Evolutionary conservation across 805 yeast genomes (phyloP).

Genomic region (Aciculoconidium aculeatum): DNA sequence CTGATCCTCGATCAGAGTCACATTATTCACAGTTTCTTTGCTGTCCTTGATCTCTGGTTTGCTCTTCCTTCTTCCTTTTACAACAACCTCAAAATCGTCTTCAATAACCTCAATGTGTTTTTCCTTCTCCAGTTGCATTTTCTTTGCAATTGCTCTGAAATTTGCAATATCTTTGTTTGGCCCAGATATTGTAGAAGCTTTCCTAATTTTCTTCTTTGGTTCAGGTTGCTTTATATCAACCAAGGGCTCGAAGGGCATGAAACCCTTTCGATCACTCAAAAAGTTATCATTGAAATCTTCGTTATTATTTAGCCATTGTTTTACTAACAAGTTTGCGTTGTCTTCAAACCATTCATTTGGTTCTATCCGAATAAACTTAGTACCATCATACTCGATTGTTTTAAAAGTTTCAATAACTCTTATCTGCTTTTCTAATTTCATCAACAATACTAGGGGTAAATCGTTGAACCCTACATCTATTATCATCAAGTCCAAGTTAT

Average conservation of each 20-base stretch:
- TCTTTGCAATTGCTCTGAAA: constrained; percentile 23
- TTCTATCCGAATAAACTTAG: no score
- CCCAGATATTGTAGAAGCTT: constrained; percentile 20
- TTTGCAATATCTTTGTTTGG: constrained; percentile 15
- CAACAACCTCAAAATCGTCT: constrained; percentile 24
- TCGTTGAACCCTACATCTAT: constrained; percentile 35
- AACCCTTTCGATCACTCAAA: constrained; percentile 31
- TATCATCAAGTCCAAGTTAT: constrained; percentile 58
- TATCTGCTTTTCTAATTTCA: constrained; percentile 23
- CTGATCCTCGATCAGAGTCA: no score
- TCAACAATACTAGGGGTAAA: constrained; percentile 21
- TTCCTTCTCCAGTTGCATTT: constrained; percentile 12
- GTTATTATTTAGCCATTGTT: constrained; percentile 16
- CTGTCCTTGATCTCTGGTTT: constrained; percentile 5
- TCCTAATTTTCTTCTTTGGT: constrained; percentile 16
- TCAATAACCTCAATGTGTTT: constrained; percentile 7
- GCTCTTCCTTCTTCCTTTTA: constrained; percentile 13
- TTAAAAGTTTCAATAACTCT: neutral
- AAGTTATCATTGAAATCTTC: constrained; percentile 23
- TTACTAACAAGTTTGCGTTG: constrained; percentile 13
- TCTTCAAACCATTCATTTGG: constrained; percentile 17
- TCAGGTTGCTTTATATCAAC: constrained; percentile 22
- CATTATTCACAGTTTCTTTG: neutral
- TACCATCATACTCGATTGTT: neutral
- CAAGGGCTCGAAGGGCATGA: constrained; percentile 27